Conservation (phyloP, 352 stramenopile species). For the Pythium rhizo-oryzae region DNA sequence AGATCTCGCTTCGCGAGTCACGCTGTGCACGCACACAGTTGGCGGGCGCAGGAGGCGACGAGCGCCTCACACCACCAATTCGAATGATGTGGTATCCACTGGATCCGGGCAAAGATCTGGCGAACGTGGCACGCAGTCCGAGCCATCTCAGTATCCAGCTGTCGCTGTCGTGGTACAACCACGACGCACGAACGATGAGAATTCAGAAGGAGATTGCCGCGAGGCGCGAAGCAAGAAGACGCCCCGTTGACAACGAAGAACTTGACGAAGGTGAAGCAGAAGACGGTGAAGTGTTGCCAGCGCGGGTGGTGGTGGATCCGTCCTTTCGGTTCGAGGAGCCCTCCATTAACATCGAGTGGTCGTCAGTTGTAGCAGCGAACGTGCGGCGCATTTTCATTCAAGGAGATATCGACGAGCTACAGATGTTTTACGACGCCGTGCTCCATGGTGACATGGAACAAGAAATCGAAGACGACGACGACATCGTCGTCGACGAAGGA, state of each 20-base stretch:
- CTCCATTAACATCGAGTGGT: constrained; percentile 59
- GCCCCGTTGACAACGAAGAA: neutral
- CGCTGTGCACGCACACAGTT: constrained; percentile 21
- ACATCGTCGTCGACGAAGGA: constrained; percentile 53
- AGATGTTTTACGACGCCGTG: constrained; percentile 52
- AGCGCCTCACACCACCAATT: neutral
- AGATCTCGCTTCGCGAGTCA: constrained; percentile 32
- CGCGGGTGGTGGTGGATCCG: constrained; percentile 42
- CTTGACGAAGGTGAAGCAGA: neutral
- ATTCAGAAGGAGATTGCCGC: constrained; percentile 19
- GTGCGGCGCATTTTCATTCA: constrained; percentile 70
- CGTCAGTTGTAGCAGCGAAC: constrained; percentile 50
- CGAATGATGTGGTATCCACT: constrained; percentile 26
- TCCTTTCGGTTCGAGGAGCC: constrained; percentile 59
- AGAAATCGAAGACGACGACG: constrained; percentile 55
- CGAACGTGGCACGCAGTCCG: neutral
- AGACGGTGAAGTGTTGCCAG: neutral
- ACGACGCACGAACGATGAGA: constrained; percentile 7
- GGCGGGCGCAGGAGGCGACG: constrained; percentile 12
- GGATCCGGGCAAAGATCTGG: constrained; percentile 7
- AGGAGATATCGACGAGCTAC: constrained; percentile 58
- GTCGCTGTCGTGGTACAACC: constrained; percentile 9
- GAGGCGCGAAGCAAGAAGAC: neutral
- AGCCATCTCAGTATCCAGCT: constrained; percentile 24
- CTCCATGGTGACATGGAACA: constrained; percentile 52